A percentile compares a stretch with the other conserved stretches of the same genome.
These are phyloP conservation scores for Aspergillus tubingensis DNA, from an alignment of 2,329 filamentous ascomycete species.

Conservation along the genomic window DNA sequence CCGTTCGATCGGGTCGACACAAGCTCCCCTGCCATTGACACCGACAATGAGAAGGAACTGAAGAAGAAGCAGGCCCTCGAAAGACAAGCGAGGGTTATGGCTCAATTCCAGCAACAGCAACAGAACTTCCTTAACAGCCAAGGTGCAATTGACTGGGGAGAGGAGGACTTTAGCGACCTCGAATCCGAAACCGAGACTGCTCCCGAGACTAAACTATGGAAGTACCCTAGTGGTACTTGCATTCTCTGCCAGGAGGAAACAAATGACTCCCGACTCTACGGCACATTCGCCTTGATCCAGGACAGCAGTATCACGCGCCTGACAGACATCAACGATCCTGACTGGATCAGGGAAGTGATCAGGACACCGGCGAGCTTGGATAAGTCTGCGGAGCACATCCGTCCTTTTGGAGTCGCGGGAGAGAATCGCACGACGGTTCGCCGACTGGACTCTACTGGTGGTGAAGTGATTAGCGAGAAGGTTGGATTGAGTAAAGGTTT, in stretches of 20 bases:
- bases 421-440: conserved; percentile 78
- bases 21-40: conserved; percentile 71
- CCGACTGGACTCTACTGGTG: conserved; percentile 73
- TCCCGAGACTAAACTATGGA: conserved; percentile 74
- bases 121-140: conserved; percentile 92
- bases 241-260: conserved; percentile 97
- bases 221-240: conserved; percentile 89
- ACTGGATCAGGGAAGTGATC: conserved; percentile 80
- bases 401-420: conserved; percentile 87
- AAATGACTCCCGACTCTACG: conserved; percentile 83
- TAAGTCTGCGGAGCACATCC: conserved; percentile 75
- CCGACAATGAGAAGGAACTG: conserved; percentile 63
- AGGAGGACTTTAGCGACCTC: conserved; percentile 71
- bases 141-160: conserved; percentile 83
- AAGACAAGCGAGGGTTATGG: conserved; percentile 92
- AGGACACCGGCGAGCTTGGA: conserved; percentile 81
- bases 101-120: conserved; percentile 96
- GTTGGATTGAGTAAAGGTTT: conserved; percentile 90
- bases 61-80: conserved; percentile 91
- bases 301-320: conserved; percentile 85
- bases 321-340: conserved; percentile 77
- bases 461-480: conserved; percentile 70
- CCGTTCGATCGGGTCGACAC: conserved; percentile 78
- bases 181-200: conserved; percentile 54
- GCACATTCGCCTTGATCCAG: conserved; percentile 86